These are phyloP conservation scores for Zostera marina DNA, from an alignment of 116 monocot genomes.

Conservation along the genomic window DNA sequence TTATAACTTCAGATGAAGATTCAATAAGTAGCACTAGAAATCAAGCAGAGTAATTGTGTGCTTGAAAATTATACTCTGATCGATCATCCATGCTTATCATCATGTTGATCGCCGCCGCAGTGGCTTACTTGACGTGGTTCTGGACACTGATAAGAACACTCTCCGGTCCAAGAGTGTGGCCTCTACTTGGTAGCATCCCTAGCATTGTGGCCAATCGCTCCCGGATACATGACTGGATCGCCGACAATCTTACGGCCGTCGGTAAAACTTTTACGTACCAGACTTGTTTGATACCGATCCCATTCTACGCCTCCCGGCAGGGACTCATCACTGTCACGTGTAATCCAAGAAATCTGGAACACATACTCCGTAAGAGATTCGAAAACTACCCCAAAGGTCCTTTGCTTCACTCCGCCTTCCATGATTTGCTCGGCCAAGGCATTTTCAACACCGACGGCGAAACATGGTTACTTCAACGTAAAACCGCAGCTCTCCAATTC, in stretches of 20 bases:
- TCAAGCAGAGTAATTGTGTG: too few species aligned
- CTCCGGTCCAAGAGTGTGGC: conserved; percentile 24
- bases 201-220: conserved; percentile 11
- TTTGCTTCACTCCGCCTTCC: conserved; percentile 10
- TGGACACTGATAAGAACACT: conserved; percentile 4
- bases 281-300: conserved; percentile 17
- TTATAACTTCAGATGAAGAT: too few species aligned
- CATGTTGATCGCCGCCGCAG: neutral
- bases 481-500: conserved; percentile 9
- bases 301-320: conserved; percentile 12
- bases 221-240: conserved; percentile 18
- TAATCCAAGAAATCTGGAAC: conserved; percentile 25
- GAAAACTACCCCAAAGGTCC: conserved; percentile 30
- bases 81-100: too few species aligned
- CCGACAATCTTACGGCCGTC: conserved; percentile 13
- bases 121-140: conserved; percentile 19
- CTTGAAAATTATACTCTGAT: too few species aligned
- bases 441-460: conserved; percentile 12
- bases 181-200: conserved; percentile 24
- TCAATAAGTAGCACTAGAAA: too few species aligned
- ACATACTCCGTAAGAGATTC: conserved; percentile 22
- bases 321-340: conserved; percentile 19
- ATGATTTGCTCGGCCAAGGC: conserved; percentile 12
- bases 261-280: conserved; percentile 25
- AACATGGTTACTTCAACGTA: conserved; percentile 6